Evolutionary conservation across 805 yeast species (phyloP).

Genomic region (Kluyveromyces nonfermentans): DNA sequence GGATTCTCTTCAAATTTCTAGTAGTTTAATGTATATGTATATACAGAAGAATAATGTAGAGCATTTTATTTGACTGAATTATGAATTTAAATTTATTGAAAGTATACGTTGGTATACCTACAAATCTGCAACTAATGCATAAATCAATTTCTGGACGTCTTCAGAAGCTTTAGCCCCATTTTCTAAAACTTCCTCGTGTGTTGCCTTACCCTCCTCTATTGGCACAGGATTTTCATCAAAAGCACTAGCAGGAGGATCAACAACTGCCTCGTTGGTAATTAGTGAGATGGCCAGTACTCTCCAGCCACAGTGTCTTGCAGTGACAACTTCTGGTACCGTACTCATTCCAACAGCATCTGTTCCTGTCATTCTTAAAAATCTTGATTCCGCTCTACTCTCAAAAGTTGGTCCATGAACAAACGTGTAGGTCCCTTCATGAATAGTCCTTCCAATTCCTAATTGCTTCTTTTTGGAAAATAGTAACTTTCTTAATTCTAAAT

Average conservation of each 20-base stretch:
- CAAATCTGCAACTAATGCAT: conserved; percentile 43
- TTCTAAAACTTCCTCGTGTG: conserved; percentile 85
- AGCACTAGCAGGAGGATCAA: conserved; percentile 59
- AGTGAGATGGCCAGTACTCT: conserved; percentile 76
- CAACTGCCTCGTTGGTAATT: conserved; percentile 76
- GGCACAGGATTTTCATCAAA: conserved; percentile 43
- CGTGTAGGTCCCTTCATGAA: conserved; percentile 82
- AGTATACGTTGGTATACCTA: conserved; percentile 7
- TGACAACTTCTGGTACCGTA: conserved; percentile 91
- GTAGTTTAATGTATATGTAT: background rate
- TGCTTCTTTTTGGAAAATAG: conserved; percentile 47
- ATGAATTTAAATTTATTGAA: no score
- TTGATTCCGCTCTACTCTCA: conserved; percentile 87
- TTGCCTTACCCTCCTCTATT: conserved; percentile 68
- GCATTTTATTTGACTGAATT: background rate
- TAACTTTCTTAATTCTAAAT: conserved; percentile 54
- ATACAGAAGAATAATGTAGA: background rate
- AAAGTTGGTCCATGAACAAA: conserved; percentile 91
- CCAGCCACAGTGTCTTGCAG: conserved; percentile 83
- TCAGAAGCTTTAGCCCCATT: conserved; percentile 70
- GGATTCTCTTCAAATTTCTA: background rate
- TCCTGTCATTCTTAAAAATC: conserved; percentile 60
- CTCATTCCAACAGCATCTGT: conserved; percentile 98
- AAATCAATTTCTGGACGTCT: conserved; percentile 68
- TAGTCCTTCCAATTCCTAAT: conserved; percentile 41